Conservation (phyloP, 2,329 filamentous ascomycete species). For the Colletotrichum eleusines region DNA sequence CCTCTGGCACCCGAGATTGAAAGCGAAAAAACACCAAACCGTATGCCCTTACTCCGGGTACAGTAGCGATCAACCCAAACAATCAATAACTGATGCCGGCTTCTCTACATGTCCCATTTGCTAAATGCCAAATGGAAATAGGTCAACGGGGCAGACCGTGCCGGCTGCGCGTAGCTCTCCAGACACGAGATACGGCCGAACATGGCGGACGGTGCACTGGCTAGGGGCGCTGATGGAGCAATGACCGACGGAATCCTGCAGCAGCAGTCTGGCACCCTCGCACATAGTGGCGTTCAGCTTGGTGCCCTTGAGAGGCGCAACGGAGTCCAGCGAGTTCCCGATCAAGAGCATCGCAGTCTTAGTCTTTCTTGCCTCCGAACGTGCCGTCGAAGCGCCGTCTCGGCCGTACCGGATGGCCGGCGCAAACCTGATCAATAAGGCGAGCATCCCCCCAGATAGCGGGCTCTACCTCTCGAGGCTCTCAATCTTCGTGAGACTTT, state of each 20-base stretch:
- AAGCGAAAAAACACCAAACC: background rate
- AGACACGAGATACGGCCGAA: conserved; percentile 16
- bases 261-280: conserved; percentile 11
- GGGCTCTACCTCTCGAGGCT: conserved; percentile 44
- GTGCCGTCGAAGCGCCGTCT: no score
- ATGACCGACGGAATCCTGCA: conserved; percentile 17
- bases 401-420: no score
- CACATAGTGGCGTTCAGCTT: background rate
- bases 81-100: background rate
- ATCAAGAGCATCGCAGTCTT: no score
- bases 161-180: conserved; percentile 1
- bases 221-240: background rate
- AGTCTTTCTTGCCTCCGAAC: no score
- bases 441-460: conserved; percentile 10
- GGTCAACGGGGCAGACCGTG: background rate
- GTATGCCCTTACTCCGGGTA: background rate
- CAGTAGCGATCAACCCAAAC: background rate
- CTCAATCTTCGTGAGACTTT: conserved; percentile 43
- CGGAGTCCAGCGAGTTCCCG: no score
- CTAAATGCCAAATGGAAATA: background rate
- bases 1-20: background rate
- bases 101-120: rapidly evolving
- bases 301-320: conserved; percentile 9
- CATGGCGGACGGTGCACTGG: background rate
- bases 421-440: background rate